Evolutionary conservation across 345 rosid genomes (phyloP).

Genomic region (Aurinia saxatilis): DNA sequence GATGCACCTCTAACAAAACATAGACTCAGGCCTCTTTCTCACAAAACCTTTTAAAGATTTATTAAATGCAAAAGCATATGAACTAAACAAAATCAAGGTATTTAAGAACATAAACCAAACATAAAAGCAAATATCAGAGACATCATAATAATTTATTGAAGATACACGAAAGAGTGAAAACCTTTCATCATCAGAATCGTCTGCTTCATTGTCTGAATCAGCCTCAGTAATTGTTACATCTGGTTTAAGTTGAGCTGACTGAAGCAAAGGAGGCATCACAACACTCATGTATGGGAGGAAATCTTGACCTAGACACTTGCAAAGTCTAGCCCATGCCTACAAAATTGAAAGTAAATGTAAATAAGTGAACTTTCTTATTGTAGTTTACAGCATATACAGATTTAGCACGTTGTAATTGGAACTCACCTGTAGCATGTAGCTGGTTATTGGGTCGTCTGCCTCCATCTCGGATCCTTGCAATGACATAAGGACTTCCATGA

Average conservation of each 20-base stretch:
- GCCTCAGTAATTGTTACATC: constrained; percentile 98
- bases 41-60: not conserved
- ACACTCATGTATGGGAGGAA: constrained; percentile 96
- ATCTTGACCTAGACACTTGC: constrained; percentile 99
- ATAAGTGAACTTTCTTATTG: not conserved
- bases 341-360: constrained; percentile 10
- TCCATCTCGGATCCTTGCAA: constrained; percentile 97
- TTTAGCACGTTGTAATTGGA: not conserved
- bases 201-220: constrained; percentile 90
- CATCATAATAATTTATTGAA: not conserved
- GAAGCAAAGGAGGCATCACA: constrained; percentile 98
- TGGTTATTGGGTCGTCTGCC: constrained; percentile 95
- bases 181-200: constrained; percentile 98
- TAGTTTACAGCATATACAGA: not conserved
- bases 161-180: constrained; percentile 19
- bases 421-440: constrained; percentile 95
- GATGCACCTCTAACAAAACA: not conserved
- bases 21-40: not conserved
- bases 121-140: not conserved
- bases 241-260: constrained; percentile 97
- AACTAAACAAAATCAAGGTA: not conserved
- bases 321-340: constrained; percentile 99
- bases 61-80: not conserved
- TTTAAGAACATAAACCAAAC: not conserved
- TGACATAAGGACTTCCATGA: constrained; percentile 99